Conservation (phyloP, 768 basidiomycete species). For the Butyriboletus loyo region DNA sequence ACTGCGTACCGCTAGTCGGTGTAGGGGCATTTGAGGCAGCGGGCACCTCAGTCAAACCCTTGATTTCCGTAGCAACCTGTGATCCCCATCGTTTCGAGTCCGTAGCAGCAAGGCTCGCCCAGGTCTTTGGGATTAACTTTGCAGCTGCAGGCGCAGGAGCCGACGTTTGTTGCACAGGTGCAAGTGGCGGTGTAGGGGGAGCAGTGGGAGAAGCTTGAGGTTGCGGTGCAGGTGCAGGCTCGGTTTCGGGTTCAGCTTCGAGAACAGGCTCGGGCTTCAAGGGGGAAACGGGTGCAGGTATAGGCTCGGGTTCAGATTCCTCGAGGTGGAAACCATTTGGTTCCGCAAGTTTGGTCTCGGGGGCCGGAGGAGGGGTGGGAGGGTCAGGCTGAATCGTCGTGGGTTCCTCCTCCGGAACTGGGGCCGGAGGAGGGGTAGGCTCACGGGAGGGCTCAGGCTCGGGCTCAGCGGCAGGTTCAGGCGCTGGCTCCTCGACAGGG, state of each 20-base stretch:
- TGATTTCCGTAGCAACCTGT: constrained; percentile 72
- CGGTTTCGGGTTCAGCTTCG: constrained; percentile 26
- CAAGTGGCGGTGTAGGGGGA: constrained; percentile 30
- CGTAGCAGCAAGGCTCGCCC: constrained; percentile 89
- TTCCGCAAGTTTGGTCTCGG: constrained; percentile 42
- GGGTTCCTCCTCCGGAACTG: constrained; percentile 37
- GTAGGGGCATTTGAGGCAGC: constrained; percentile 37
- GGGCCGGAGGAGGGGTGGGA: constrained; percentile 33
- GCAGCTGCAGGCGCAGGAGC: constrained; percentile 31
- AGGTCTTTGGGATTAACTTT: constrained; percentile 66
- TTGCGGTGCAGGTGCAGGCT: constrained; percentile 22
- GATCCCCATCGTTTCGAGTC: constrained; percentile 84
- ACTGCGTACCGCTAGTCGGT: constrained; percentile 39
- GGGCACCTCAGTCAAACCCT: constrained; percentile 69
- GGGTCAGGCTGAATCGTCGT: constrained; percentile 35
- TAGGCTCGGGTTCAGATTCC: constrained; percentile 33
- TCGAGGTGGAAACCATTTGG: constrained; percentile 39
- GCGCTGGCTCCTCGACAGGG: constrained; percentile 31
- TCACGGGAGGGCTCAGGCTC: constrained; percentile 31
- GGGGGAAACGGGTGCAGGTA: constrained; percentile 25
- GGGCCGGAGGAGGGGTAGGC: constrained; percentile 27
- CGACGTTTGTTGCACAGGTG: constrained; percentile 30
- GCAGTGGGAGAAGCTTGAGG: constrained; percentile 9
- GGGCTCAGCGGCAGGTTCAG: constrained; percentile 29
- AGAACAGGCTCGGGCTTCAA: constrained; percentile 25